Conservation (phyloP, 2,329 filamentous ascomycete species). For the Dactylellina cionopaga region DNA sequence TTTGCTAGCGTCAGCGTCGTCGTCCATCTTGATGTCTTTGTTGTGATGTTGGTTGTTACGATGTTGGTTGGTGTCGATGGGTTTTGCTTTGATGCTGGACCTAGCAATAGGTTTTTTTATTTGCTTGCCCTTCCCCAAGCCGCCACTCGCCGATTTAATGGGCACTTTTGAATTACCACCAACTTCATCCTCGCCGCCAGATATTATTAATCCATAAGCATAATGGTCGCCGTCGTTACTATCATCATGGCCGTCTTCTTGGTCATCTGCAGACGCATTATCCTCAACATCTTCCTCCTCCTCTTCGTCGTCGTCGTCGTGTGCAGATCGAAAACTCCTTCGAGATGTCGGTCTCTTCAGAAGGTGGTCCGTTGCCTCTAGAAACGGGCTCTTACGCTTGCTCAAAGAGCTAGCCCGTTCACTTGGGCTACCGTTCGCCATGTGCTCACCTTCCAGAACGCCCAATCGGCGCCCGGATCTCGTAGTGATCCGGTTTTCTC, state of each 20-base stretch:
- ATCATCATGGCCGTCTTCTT: constrained; percentile 1
- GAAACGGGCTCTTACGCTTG: constrained; percentile 33
- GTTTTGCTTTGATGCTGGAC: constrained; percentile 8
- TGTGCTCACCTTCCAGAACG: constrained; percentile 28
- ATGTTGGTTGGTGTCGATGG: not conserved
- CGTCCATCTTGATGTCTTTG: not conserved
- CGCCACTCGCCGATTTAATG: constrained; percentile 2
- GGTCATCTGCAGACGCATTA: not conserved
- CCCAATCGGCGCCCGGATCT: constrained; percentile 15
- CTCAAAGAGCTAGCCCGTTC: constrained; percentile 12
- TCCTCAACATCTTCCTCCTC: not conserved
- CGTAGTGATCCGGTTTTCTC: not conserved
- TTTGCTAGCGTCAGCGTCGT: not conserved
- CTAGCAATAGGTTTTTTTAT: constrained; percentile 14
- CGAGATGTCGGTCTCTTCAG: constrained; percentile 32
- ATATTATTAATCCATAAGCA: constrained; percentile 1
- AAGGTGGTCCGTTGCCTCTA: constrained; percentile 6
- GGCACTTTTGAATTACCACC: constrained; percentile 10
- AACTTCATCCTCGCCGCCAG: constrained; percentile 2
- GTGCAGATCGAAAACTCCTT: constrained; percentile 14
- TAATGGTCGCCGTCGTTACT: not conserved
- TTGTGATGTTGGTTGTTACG: not conserved
- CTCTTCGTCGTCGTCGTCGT: constrained; percentile 14
- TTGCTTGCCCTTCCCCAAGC: constrained; percentile 15
- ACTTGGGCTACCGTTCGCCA: not conserved